phyloP scores from a whole-genome alignment of 164 flowering plant genomes.

The Magnolia kwangsiensis region DNA sequence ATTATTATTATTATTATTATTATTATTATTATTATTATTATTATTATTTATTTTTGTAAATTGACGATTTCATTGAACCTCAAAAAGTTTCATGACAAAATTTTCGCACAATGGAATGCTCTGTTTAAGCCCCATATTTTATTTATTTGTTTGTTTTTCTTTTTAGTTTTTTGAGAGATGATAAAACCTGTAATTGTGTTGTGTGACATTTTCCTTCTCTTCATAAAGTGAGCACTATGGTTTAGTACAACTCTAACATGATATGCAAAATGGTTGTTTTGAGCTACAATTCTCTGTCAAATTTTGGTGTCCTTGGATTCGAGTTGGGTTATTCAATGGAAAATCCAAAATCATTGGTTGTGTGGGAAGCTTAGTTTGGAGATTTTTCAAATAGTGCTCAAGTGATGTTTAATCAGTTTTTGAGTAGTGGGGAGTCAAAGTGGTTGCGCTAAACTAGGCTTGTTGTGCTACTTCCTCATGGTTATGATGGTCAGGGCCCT shows the following conservation, averaged over 20 bases:
- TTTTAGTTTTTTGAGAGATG: neutral
- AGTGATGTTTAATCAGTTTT: slow-evolving; percentile 93
- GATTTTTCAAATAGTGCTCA: slow-evolving; percentile 99
- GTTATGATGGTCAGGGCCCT: slow-evolving; percentile 99
- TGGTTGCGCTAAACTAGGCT: slow-evolving; percentile 98
- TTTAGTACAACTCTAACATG: neutral
- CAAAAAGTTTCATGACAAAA: too few relatives aligned
- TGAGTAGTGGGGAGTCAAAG: slow-evolving; percentile 96
- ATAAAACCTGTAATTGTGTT: neutral
- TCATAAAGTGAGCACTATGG: neutral
- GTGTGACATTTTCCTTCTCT: neutral
- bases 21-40: too few relatives aligned
- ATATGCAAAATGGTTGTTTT: neutral
- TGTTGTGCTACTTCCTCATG: slow-evolving; percentile 92
- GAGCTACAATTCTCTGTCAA: slow-evolving; percentile 82
- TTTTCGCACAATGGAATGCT: too few relatives aligned
- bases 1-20: too few relatives aligned
- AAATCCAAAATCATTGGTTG: slow-evolving; percentile 85
- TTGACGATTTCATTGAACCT: too few relatives aligned
- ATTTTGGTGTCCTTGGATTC: slow-evolving; percentile 98
- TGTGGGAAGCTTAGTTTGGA: slow-evolving; percentile 99
- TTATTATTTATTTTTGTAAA: too few relatives aligned
- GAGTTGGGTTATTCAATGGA: slow-evolving; percentile 99
- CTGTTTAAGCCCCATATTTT: too few relatives aligned
- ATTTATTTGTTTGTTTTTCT: too few relatives aligned